Evolutionary conservation across 192 early-diverging fungal genomes (phyloP), one percentile per base, ranked within the genome.

Genomic region (Entophlyctis luteolus): DNA sequence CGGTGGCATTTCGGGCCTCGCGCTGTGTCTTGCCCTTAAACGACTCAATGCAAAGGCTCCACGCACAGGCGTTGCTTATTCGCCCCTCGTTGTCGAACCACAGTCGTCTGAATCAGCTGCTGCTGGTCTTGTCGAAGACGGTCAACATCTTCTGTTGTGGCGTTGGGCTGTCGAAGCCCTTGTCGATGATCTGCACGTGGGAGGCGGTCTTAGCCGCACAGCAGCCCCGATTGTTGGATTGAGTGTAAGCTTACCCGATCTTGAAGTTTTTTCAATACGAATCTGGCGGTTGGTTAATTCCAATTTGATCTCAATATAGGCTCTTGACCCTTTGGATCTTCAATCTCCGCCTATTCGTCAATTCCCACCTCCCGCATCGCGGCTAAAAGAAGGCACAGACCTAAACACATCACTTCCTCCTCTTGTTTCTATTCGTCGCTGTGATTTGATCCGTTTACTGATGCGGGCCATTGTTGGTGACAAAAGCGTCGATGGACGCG

Each of bases 401-500:
- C 32, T 23, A 10, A 59, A 68, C 25, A 3, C 37, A 32, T 10
- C 55, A 25, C 46, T 72, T 20, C 81, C 81, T 12, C 74, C 82
- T 14, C 74, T 84, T 73, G 39, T 84, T 48, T 72, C 77, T 20
- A 35, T 77, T 27, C 56, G 82, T 16, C 55, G 74, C 53, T 58
- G 59, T 20, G 82, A 84, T 59, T 62, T 84, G 29, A 36, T 81
- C 33, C 72, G 82, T 6, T 29, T 79, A 70, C 68, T 84, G 20
- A 55, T 84, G 70, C 73, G 71, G 5, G 78, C 76, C 3, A 47
- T 84, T 20, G 50, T 75, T 2, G 39, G n/a, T 20, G 33, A 54
- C 23, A 1, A 18, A 14, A 22, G 18, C 3, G 62, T 73, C 28
- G 37, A 71, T 20, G 74, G 65, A 8, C 25, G 22, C 37, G 59